Base-by-base conservation (phyloP, 345 rosid species). In the Iberis pinnata region DNA sequence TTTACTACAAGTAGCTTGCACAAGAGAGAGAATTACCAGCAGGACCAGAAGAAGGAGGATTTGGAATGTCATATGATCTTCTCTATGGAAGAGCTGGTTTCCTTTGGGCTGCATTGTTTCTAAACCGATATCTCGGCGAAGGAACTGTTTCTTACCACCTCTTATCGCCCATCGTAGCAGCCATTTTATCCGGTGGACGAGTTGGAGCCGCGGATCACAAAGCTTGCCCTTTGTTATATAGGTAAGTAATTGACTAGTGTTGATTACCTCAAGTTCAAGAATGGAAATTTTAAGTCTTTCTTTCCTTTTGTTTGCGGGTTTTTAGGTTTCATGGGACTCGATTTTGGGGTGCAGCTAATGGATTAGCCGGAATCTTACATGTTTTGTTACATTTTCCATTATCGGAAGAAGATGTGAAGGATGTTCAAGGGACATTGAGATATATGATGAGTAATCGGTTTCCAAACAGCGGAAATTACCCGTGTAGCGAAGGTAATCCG, bases 51-150 rank as follows among this genome's bases (percentile, higher is more conserved):
- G 95, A 87, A 74, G 98, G 98, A 12, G 95, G 98, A 13, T 77
- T 90, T 9, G 96, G 98, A 26, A 90, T 90, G 96, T 90, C 98
- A 0, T 89, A 87, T 49, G 98, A 90, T 58, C 89, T 87, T 51
- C 84, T 84, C 33, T 76, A 79, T 15, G 98, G 98, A 37, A 73
- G 98, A 76, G 95, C 96, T 17, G 98, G 98, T 37, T n/a, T n/a
- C n/a, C n/a, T n/a, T n/a, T n/a, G n/a, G 89, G 78, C 92, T 3
- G 96, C 92, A 47, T 61, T 84, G 57, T 80, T 84, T 67, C 49
- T 90, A 42, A 87, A 80, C 80, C 78, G 77, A 69, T 67, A 82
- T 56, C 78, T 90, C 5, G 88, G 89, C 22, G 38, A 66, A 48
- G 89, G 69, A 45, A 71, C 78, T 3, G 47, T 90, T 35, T 72